A percentile compares a stretch with the other conserved stretches of the same genome.
Conservation (phyloP, 73 alveolate species). For the Tetrahymena malaccensis region DNA sequence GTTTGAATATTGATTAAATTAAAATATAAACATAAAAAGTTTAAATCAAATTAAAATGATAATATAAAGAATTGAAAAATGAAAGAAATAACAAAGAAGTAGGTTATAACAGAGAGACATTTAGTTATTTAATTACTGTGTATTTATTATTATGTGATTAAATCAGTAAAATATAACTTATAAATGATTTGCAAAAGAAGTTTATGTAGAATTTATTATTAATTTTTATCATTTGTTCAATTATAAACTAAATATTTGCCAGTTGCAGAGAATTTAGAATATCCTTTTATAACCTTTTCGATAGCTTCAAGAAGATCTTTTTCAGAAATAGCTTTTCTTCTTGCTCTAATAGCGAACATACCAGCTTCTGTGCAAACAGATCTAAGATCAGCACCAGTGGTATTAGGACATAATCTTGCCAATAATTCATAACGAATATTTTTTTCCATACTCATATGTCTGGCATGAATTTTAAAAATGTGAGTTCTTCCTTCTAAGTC, state of each 20-base stretch:
- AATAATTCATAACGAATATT: slow-evolving; percentile 95
- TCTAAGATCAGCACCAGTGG: slow-evolving; percentile 98
- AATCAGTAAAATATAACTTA: neutral
- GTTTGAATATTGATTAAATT: too few species aligned
- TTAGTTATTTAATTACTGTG: too few species aligned
- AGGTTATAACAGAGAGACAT: too few species aligned
- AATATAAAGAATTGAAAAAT: neutral
- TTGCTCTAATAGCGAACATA: slow-evolving; percentile 96
- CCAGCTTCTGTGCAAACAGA: slow-evolving; percentile 93
- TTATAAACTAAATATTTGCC: slow-evolving; percentile 67
- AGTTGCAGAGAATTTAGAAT: slow-evolving; percentile 81
- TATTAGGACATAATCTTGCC: slow-evolving; percentile 88
- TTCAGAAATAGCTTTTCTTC: slow-evolving; percentile 96
- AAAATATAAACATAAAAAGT: too few species aligned
- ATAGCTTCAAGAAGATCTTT: slow-evolving; percentile 84
- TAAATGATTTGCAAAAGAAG: neutral
- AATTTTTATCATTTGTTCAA: slow-evolving; percentile 4
- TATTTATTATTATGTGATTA: neutral
- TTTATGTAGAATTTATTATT: neutral
- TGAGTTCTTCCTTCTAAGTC: slow-evolving; percentile 97
- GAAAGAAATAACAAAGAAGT: neutral
- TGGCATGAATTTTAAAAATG: slow-evolving; percentile 97
- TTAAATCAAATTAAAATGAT: too few species aligned
- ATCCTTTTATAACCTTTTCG: slow-evolving; percentile 96
- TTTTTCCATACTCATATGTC: slow-evolving; percentile 95